These are phyloP conservation scores for Sugiyamaella smithiae DNA, from an alignment of 805 yeast species.

Conservation along the genomic window DNA sequence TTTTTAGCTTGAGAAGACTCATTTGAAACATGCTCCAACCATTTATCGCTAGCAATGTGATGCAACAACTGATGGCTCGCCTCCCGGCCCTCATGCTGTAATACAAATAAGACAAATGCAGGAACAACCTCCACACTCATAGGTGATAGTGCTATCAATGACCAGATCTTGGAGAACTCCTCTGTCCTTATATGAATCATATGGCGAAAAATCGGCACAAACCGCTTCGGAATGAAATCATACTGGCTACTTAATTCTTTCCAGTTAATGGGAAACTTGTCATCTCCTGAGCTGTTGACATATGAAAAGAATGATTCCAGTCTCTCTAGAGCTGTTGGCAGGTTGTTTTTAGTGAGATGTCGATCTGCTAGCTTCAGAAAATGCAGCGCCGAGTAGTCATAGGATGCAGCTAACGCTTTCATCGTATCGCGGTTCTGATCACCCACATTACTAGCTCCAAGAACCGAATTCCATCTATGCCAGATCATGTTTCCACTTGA, in stretches of 20 bases:
- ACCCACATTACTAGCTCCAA: not conserved
- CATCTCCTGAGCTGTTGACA: not conserved
- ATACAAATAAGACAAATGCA: constrained; percentile 5
- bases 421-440: not conserved
- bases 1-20: not conserved
- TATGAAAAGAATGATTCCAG: not conserved
- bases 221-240: not conserved
- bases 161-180: constrained; percentile 16
- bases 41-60: constrained; percentile 7
- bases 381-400: constrained; percentile 6
- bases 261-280: not conserved
- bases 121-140: constrained; percentile 15
- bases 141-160: constrained; percentile 6
- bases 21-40: not conserved
- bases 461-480: constrained; percentile 8
- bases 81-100: not conserved
- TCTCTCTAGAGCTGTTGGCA: not conserved
- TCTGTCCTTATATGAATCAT: not conserved
- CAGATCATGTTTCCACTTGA: constrained; percentile 1
- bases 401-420: not conserved
- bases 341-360: constrained; percentile 2
- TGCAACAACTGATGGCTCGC: constrained; percentile 14
- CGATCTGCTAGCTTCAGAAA: not conserved
- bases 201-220: not conserved
- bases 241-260: not conserved